Evolutionary conservation across 1,284 basidiomycete genomes (phyloP).

Genomic region (Trametes versicolor): DNA sequence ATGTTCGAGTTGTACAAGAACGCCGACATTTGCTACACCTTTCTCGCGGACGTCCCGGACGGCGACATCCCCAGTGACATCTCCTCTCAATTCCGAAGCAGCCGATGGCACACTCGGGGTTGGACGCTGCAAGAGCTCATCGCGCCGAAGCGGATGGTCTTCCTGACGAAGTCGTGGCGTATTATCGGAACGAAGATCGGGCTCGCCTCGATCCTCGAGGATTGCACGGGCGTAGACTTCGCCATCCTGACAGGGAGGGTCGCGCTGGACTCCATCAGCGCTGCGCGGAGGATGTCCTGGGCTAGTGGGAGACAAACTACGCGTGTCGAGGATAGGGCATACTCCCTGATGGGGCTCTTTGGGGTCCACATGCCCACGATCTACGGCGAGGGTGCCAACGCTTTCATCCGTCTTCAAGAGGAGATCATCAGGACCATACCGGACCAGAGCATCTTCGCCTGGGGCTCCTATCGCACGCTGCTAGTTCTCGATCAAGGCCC

Average conservation of each 20-base stretch:
- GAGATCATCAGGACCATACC: no score
- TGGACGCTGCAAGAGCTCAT: conserved; percentile 22
- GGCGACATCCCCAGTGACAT: neutral
- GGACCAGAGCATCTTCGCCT: conserved; percentile 14
- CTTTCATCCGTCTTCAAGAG: conserved; percentile 13
- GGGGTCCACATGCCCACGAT: conserved; percentile 13
- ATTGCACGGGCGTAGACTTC: conserved; percentile 1
- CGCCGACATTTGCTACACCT: neutral
- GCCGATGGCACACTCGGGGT: conserved; percentile 2
- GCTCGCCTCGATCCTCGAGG: conserved; percentile 1
- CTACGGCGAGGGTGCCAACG: conserved; percentile 16
- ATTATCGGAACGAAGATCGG: conserved; percentile 16
- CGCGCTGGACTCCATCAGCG: neutral
- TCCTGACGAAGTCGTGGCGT: conserved; percentile 11
- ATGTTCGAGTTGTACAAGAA: no score
- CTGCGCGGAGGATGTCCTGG: conserved; percentile 24
- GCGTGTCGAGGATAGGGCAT: conserved; percentile 20
- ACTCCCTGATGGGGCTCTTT: conserved; percentile 18
- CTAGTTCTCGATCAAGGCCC: neutral
- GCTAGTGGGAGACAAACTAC: conserved; percentile 11
- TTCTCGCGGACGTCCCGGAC: conserved; percentile 4
- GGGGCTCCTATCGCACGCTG: neutral
- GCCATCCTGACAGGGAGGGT: conserved; percentile 3
- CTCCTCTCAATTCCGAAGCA: neutral
- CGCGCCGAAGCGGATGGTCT: conserved; percentile 8